Evolutionary conservation across 2,329 filamentous ascomycete species (phyloP), one percentile per base, ranked within the genome.

Genomic region (Cladosporium sp.): DNA sequence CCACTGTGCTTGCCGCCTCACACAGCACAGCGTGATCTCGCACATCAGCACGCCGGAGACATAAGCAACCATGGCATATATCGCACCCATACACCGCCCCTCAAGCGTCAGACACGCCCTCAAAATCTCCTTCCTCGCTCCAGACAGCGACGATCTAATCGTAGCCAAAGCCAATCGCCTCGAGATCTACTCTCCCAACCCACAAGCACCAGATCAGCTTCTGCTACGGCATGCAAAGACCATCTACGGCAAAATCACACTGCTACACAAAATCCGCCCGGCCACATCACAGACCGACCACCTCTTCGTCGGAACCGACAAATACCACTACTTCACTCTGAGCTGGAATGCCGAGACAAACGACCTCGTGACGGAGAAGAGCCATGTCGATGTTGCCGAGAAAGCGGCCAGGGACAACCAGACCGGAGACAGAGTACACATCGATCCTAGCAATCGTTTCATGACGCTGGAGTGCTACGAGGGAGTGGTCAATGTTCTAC

Each of bases 51-150:
- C 13, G 5, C 28, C 30, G 16, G 21, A 10, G 28, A n/a, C 10
- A 28, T 54, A 48, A 26, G 16, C 53, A 57, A 36, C n/a, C 39
- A 99, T 99, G 95, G 91, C 95, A 61, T 99, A 98, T 78, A 83
- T 99, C 74, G 93, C 92, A 67, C 93, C 95, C 46, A 95, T 99
- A 65, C 95, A 99, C 78, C 86, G 89, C 72, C 91, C 95, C 26
- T 97, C 92, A 77, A 96, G 92, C 81, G 89, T 97, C 69, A 89
- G 93, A 64, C 91, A 97, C 85, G 94, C 93, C 16, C 78, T 98
- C 70, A 91, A 90, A 75, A 85, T 94, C 67, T 88, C 88, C 72
- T 89, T 98, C 72, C 82, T 96, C 60, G 85, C 86, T 51, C 81
- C 87, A 5, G 87, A 91, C 59, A 87, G 93, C 67, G 91, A 96